These are phyloP conservation scores for Amauroascus niger DNA, from an alignment of 2,329 filamentous ascomycete genomes.

Conservation along the genomic window DNA sequence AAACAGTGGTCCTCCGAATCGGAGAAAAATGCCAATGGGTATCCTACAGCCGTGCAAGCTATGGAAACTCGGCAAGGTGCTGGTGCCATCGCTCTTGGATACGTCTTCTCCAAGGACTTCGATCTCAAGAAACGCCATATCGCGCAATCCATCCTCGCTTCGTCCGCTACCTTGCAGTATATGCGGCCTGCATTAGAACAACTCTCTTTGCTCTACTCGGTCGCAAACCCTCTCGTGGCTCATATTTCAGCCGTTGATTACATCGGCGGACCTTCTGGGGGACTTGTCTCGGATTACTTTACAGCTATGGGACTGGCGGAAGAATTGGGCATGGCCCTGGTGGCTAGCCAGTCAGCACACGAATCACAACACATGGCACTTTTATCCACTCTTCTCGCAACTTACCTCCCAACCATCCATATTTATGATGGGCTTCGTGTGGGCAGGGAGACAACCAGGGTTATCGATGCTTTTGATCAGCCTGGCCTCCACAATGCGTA, in stretches of 20 bases:
- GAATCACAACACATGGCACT: slow-evolving; percentile 93
- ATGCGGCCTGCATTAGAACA: slow-evolving; percentile 82
- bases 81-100: slow-evolving; percentile 82
- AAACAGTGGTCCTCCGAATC: slow-evolving; percentile 62
- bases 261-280: slow-evolving; percentile 51
- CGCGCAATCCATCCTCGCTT: slow-evolving; percentile 81
- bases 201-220: slow-evolving; percentile 78
- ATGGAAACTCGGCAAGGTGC: slow-evolving; percentile 84
- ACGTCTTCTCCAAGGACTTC: slow-evolving; percentile 96
- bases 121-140: slow-evolving; percentile 83
- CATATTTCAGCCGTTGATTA: slow-evolving; percentile 92
- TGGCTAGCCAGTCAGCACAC: slow-evolving; percentile 75
- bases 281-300: slow-evolving; percentile 79
- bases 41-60: slow-evolving; percentile 64
- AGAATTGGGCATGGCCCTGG: slow-evolving; percentile 77
- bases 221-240: slow-evolving; percentile 85
- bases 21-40: slow-evolving; percentile 72
- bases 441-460: slow-evolving; percentile 68
- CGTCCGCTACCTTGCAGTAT: slow-evolving; percentile 69
- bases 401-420: slow-evolving; percentile 71
- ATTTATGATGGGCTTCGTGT: slow-evolving; percentile 80
- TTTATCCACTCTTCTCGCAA: slow-evolving; percentile 72
- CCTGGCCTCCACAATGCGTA: slow-evolving; percentile 60
- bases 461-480: slow-evolving; percentile 73
- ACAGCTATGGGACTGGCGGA: slow-evolving; percentile 71